Base-by-base conservation (phyloP, 257 asterid genomes). In the Salvia splendens region DNA sequence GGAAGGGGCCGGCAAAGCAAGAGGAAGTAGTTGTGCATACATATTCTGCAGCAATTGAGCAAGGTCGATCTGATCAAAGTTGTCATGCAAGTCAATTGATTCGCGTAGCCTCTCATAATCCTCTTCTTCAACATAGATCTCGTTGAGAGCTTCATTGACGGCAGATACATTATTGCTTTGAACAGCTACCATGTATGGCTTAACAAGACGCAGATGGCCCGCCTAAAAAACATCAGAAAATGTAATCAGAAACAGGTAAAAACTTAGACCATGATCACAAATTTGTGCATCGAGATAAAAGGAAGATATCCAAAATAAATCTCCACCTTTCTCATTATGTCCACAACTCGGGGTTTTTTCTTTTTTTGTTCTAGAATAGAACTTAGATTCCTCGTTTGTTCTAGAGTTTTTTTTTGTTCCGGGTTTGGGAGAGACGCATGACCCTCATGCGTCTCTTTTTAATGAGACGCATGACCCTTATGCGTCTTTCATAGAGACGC, bases 121-220 rank as follows among this genome's bases (percentile, higher is more conserved):
- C 81, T 94, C 99, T 81, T 94, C 99, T 79, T 91, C 99, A 5
- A 89, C 98, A 76, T 94, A 94, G 57, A 94, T 94, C 82, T 89
- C 98, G 61, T 94, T 86, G 62, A 94, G 89, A 71, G 98, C 96
- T 84, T 94, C 99, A 64, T 94, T 94, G 70, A 94, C 97, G 8
- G 99, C 98, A 73, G 99, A 84, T 52, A 89, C 97, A 47, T 91
- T 94, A 78, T 91, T 91, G 89, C 99, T 94, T 85, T 94, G 99
- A 64, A 94, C 99, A 6, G 99, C 98, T 77, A 94, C 89, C 99
- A 94, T 94, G 81, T 94, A 94, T 24, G 98, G 98, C 89, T 91
- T 94, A 62, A 94, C 85, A 28, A 94, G 95, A 64, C 92, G 96
- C 62, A 94, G 77, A 76, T 90, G 96, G 28, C 98, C 96, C 63